Base-by-base conservation (phyloP, 345 rosid genomes). In the Pugionium cornutum region DNA sequence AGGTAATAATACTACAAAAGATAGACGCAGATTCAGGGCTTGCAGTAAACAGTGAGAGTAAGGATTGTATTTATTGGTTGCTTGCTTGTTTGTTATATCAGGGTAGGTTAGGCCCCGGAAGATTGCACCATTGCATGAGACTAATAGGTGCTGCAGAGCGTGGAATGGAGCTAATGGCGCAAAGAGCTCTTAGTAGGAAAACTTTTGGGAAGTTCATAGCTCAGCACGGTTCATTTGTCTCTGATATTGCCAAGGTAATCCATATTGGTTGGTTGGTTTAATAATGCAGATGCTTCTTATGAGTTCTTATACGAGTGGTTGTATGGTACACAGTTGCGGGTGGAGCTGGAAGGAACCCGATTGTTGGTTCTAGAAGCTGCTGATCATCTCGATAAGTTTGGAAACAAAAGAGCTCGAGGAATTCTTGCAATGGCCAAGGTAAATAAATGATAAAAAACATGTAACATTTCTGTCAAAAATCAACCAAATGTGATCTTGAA, bases 41-140 rank as follows among this genome's bases (percentile, higher is more conserved):
- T 60, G 62, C 25, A 10, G 43, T 66, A 25, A 18, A 51, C 43
- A 52, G 34, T 32, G 67, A 50, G 33, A 9, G 37, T 29, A 69
- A 29, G 9, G 37, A 34, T 42, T 42, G 31, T 57, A 52, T 37
- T 69, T 45, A 69, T 46, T 2, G 4, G 53, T 10, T 2, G 8
- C 30, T 58, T 41, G 59, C 9, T 7, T 45, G 69, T 70, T 66
- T 78, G 43, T 37, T 28, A 66, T 51, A 64, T 63, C 84, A 94
- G 99, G 99, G 97, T 64, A 85, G 99, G 79, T 79, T 94, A 59
- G 99, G 99, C 53, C 99, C 99, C 1, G 99, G 99, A 77, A 88
- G 99, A 73, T 74, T 90, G 89, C 98, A 92, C 82, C 98, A 92
- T 67, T 92, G 95, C 77, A 85, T 90, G 99, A 88, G 99, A 83